These are phyloP conservation scores for Kluyveromyces nonfermentans DNA, from an alignment of 805 yeast species.

Conservation along the genomic window DNA sequence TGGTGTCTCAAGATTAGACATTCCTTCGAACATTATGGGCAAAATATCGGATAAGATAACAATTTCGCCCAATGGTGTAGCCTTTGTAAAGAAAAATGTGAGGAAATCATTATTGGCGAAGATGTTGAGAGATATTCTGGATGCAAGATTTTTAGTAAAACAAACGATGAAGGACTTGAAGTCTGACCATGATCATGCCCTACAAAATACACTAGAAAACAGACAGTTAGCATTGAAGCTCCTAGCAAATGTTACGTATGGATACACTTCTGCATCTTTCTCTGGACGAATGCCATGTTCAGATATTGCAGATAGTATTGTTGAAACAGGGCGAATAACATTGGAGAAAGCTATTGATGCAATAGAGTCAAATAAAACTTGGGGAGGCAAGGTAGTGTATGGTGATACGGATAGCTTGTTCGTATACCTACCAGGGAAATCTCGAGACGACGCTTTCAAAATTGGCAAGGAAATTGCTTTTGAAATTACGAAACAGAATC, in stretches of 20 bases:
- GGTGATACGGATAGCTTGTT: conserved; percentile 96
- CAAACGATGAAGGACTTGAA: conserved; percentile 52
- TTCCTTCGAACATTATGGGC: conserved; percentile 50
- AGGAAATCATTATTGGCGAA: conserved; percentile 69
- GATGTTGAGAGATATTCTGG: conserved; percentile 77
- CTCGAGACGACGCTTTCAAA: conserved; percentile 65
- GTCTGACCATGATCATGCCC: conserved; percentile 36
- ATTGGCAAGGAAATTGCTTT: conserved; percentile 66
- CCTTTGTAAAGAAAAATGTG: conserved; percentile 57
- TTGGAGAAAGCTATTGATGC: conserved; percentile 57
- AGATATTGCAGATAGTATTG: conserved; percentile 91
- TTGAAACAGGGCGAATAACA: conserved; percentile 82
- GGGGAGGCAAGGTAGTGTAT: conserved; percentile 91
- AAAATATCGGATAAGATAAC: conserved; percentile 44
- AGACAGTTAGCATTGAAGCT: conserved; percentile 81
- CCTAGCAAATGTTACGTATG: conserved; percentile 93
- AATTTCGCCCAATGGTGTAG: conserved; percentile 80
- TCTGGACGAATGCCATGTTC: conserved; percentile 97
- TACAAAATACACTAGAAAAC: conserved; percentile 42
- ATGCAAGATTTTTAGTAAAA: conserved; percentile 71
- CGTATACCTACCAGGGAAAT: conserved; percentile 79
- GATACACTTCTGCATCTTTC: conserved; percentile 88
- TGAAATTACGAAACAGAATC: conserved; percentile 53
- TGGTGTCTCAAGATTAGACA: conserved; percentile 43
- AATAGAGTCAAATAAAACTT: conserved; percentile 49